A percentile compares a stretch with the other conserved stretches of the same genome.
Evolutionary conservation across 306 rosid genomes (phyloP).

Genomic region (Begonia fuchsioides): DNA sequence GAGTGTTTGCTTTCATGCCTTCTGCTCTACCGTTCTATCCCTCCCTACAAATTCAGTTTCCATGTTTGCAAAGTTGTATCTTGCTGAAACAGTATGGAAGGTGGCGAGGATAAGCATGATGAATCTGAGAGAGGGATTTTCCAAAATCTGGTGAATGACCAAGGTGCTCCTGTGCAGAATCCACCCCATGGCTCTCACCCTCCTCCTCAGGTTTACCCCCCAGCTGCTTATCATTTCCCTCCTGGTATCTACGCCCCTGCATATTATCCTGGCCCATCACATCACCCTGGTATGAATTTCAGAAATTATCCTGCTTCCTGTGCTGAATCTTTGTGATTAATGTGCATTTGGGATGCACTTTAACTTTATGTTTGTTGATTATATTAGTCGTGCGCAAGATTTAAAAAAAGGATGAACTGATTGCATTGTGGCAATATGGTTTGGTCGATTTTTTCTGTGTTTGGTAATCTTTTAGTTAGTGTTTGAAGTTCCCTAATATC

Average conservation of each 20-base stretch:
- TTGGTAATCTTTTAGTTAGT: no score
- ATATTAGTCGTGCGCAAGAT: neutral
- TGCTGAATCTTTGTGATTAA: no score
- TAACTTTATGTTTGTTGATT: neutral
- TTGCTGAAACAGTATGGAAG: slow-evolving; percentile 36
- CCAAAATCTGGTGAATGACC: slow-evolving; percentile 21
- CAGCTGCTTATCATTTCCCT: slow-evolving; percentile 13
- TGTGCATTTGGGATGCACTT: no score
- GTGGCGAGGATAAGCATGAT: slow-evolving; percentile 48
- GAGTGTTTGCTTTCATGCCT: no score
- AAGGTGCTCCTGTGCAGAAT: neutral
- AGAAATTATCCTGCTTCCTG: neutral
- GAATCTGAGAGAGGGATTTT: slow-evolving; percentile 60
- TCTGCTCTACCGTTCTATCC: no score
- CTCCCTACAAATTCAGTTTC: no score
- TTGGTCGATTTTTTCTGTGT: neutral
- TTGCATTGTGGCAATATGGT: no score
- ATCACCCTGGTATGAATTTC: slow-evolving; percentile 22
- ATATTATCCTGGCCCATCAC: slow-evolving; percentile 35
- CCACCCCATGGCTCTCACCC: slow-evolving; percentile 8
- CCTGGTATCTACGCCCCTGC: slow-evolving; percentile 30
- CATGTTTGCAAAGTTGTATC: no score
- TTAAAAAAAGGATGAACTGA: neutral
- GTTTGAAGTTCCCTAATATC: neutral
- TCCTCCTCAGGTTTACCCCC: slow-evolving; percentile 17